Base-by-base conservation (phyloP, 169 alveolate genomes). In the Plasmodium adleri region DNA sequence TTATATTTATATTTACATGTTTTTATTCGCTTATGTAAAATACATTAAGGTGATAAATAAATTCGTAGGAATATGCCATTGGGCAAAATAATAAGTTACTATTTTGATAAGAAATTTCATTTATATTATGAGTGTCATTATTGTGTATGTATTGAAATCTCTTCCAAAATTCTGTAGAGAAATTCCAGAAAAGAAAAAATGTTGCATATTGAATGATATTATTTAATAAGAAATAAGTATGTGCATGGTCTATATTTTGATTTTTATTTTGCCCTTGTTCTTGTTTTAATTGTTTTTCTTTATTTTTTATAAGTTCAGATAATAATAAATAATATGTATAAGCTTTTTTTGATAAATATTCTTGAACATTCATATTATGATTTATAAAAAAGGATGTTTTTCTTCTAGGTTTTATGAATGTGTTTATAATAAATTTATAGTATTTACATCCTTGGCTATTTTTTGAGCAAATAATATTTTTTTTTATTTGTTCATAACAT, bases 141-240 rank as follows among this genome's bases (percentile, higher is more conserved):
- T 54, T 32, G 7, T 72, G 83, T 32, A 72, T 72, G 17, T 72
- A 72, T 17, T 59, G 83, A 72, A 72, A 17, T 22, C 83, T 72
- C 24, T 49, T 72, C 83, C 83, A 72, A 49, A 72, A 72, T 72
- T 72, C 83, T 1, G 83, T 72, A 15, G 83, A 72, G 22, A 72
- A 72, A 72, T 72, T 72, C 83, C 83, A 72, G 24, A 72, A 72
- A 17, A 50, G 47, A 72, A 72, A 72, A 72, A 72, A 72, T 8
- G 83, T 72, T 4, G 83, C 47, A 12, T 72, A 47, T 72, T 72
- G 63, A 15, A 72, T 47, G 52, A 72, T 59, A 59, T 72, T 13
- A 39, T 39, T 49, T 72, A 72, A 50, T 39, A 72, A 72, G 39
- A 72, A 59, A 39, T 72, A 59, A 15, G 83, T 49, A 12, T 72